Evolutionary conservation across 768 basidiomycete genomes (phyloP).

Genomic region (Cubamyces lactineus): DNA sequence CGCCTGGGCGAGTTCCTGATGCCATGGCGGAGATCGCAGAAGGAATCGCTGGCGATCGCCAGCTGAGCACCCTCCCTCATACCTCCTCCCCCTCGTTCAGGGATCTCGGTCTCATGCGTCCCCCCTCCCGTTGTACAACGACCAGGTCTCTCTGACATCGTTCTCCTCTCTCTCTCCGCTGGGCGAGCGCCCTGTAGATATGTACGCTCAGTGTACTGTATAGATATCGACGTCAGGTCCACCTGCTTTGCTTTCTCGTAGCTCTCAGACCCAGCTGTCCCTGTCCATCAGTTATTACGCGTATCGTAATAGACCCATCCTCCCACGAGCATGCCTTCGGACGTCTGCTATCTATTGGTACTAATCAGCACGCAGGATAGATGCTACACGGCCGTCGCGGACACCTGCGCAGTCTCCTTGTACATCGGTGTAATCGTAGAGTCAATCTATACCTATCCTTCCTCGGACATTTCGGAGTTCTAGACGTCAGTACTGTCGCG

Average conservation of each 20-base stretch:
- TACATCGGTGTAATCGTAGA: conserved; percentile 6
- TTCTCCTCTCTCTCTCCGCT: too few relatives aligned
- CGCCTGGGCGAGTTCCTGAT: conserved; percentile 11
- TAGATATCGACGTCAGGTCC: neutral
- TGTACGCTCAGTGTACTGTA: conserved; percentile 12
- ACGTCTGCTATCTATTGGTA: neutral
- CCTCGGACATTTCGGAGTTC: too few relatives aligned
- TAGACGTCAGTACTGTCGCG: too few relatives aligned
- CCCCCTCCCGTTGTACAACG: neutral
- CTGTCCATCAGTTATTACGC: neutral
- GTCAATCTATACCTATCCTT: neutral
- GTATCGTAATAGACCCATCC: conserved; percentile 4
- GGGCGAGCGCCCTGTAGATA: conserved; percentile 13
- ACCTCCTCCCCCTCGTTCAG: neutral
- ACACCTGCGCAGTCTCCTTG: neutral
- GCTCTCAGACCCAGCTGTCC: conserved; percentile 1
- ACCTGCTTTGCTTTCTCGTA: conserved; percentile 7
- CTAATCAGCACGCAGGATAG: neutral
- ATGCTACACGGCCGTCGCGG: conserved; percentile 1
- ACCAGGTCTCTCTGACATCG: too few relatives aligned
- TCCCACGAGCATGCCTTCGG: neutral
- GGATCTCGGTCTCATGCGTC: neutral
- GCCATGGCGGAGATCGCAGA: conserved; percentile 5
- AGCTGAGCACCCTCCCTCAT: neutral
- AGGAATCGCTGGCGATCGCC: neutral